phyloP scores from a whole-genome alignment of 2,329 filamentous ascomycete species.

The Didymella arachidicola region DNA sequence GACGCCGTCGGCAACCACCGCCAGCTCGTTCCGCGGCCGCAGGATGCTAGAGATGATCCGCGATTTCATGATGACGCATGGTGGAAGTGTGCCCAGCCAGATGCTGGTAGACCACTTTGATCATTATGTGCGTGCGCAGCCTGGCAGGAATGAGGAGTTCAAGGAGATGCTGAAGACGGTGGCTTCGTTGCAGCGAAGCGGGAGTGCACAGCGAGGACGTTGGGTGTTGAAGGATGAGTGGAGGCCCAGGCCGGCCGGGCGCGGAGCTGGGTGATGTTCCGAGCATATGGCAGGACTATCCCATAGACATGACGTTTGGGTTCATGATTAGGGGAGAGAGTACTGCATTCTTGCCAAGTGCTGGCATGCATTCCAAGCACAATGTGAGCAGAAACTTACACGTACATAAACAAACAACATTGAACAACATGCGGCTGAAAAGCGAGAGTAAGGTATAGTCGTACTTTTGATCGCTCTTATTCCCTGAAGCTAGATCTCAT shows the following conservation, averaged over 20 bases:
- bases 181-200: constrained; percentile 70
- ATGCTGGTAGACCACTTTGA: constrained; percentile 92
- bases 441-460: neutral
- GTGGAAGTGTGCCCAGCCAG: constrained; percentile 80
- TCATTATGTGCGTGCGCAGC: constrained; percentile 73
- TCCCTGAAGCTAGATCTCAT: constrained; percentile 2
- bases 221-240: constrained; percentile 68
- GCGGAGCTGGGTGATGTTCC: neutral
- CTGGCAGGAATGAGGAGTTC: constrained; percentile 75
- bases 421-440: neutral
- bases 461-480: constrained; percentile 6
- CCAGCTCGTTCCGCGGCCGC: constrained; percentile 44
- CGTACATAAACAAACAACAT: neutral
- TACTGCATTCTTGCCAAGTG: constrained; percentile 30
- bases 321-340: constrained; percentile 11
- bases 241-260: constrained; percentile 26
- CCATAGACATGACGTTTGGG: constrained; percentile 1
- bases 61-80: constrained; percentile 78
- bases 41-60: constrained; percentile 67
- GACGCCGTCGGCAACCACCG: constrained; percentile 37
- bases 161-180: constrained; percentile 80
- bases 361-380: constrained; percentile 24
- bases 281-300: neutral
- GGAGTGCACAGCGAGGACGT: constrained; percentile 57
- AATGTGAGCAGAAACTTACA: neutral